Percentiles rank a stretch among this genome's conserved stretches.
Evolutionary conservation across 192 early-diverging fungal species (phyloP).

Genomic region (Coemansia sp.): DNA sequence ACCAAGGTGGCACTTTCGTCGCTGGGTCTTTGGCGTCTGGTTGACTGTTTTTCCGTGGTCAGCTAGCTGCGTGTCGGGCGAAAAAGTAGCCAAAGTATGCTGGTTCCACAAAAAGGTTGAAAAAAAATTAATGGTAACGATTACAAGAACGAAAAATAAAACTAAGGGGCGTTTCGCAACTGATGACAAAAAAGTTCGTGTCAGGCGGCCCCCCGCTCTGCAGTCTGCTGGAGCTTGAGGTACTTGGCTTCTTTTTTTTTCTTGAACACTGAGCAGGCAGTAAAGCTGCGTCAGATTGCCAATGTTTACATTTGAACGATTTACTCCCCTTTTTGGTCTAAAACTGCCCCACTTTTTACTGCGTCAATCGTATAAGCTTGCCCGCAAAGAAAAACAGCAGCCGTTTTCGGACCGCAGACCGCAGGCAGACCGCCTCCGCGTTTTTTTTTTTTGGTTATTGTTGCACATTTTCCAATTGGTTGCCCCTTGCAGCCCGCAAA

Average conservation of each 20-base stretch:
- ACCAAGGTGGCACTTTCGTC: neutral
- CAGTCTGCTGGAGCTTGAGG: neutral
- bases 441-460: neutral
- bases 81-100: neutral
- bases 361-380: neutral
- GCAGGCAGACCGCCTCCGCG: neutral
- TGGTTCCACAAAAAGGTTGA: neutral
- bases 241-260: neutral
- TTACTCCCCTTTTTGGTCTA: neutral
- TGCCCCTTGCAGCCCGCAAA: neutral
- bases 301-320: neutral
- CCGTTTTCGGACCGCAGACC: neutral
- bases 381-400: neutral
- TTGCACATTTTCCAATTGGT: neutral
- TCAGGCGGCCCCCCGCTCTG: neutral
- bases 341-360: neutral
- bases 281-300: neutral
- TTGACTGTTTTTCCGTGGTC: neutral
- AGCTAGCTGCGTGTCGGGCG: neutral
- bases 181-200: neutral
- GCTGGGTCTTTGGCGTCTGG: neutral
- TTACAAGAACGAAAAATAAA: conserved; percentile 3
- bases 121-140: neutral
- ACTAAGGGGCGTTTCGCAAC: neutral
- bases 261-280: neutral